Evolutionary conservation across 495 filamentous ascomycete species (phyloP).

Genomic region (Daldinia childiae): DNA sequence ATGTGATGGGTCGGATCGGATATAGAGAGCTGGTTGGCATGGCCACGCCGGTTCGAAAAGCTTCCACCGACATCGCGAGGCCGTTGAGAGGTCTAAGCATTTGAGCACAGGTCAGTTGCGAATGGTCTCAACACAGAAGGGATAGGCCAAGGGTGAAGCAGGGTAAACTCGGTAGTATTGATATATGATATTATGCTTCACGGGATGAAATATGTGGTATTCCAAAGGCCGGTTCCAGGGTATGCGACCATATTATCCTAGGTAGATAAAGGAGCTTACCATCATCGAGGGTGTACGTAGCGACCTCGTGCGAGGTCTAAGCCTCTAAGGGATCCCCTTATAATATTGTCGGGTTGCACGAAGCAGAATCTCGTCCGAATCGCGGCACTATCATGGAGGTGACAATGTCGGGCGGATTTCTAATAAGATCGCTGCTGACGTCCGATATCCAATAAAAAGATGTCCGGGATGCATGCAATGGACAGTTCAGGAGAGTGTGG

Average conservation of each 20-base stretch:
- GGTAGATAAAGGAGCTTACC: constrained; percentile 41
- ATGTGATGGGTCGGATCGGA: constrained; percentile 86
- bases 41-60: constrained; percentile 64
- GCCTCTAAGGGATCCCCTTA: constrained; percentile 47
- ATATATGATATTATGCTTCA: constrained; percentile 3
- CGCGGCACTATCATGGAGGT: constrained; percentile 53
- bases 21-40: constrained; percentile 65
- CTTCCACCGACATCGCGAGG: constrained; percentile 64
- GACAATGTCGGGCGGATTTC: constrained; percentile 24
- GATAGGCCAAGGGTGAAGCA: background rate
- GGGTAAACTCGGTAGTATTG: background rate
- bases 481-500: constrained; percentile 7
- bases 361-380: constrained; percentile 43
- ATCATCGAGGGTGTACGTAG: constrained; percentile 48
- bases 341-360: constrained; percentile 45
- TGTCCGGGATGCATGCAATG: constrained; percentile 30
- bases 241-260: constrained; percentile 29
- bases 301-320: constrained; percentile 52
- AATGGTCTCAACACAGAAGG: background rate
- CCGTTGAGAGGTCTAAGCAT: constrained; percentile 62
- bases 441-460: constrained; percentile 25
- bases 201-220: constrained; percentile 5
- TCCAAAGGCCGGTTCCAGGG: constrained; percentile 12
- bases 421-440: constrained; percentile 15
- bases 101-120: constrained; percentile 28